phyloP scores from a whole-genome alignment of 2,329 filamentous ascomycete genomes.

The Penicillium sp. region DNA sequence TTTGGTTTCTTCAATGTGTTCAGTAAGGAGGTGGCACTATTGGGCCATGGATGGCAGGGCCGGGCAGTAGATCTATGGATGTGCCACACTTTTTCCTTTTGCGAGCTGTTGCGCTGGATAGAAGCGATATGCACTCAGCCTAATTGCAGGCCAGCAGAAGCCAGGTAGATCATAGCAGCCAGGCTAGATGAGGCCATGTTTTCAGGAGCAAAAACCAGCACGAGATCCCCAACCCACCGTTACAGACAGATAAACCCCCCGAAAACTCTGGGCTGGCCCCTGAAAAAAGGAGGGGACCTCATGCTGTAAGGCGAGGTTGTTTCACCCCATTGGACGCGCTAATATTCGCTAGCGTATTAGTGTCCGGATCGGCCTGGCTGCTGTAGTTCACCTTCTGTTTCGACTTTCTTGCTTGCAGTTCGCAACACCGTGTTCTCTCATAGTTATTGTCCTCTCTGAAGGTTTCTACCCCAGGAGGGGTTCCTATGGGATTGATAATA shows the following conservation, averaged over 20 bases:
- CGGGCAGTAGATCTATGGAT: background rate
- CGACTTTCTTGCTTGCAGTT: constrained; percentile 1
- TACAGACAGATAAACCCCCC: constrained; percentile 5
- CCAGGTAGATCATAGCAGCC: background rate
- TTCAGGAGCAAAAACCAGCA: constrained; percentile 1
- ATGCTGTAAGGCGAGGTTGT: constrained; percentile 7
- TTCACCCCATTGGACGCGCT: constrained; percentile 21
- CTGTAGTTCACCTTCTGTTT: constrained; percentile 11
- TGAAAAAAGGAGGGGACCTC: constrained; percentile 6
- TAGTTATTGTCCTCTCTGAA: background rate
- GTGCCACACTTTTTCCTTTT: background rate
- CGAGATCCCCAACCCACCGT: background rate
- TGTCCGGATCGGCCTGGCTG: constrained; percentile 19
- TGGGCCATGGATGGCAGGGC: background rate
- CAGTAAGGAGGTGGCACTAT: constrained; percentile 4
- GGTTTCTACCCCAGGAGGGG: background rate
- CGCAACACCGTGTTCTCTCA: constrained; percentile 19
- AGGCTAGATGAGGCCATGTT: constrained; percentile 1
- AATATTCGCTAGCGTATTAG: constrained; percentile 21
- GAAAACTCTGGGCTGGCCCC: constrained; percentile 1
- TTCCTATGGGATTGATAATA: background rate
- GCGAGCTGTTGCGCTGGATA: background rate
- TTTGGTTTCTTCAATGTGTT: background rate
- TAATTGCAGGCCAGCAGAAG: background rate
- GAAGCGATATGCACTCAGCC: background rate